These are phyloP conservation scores for Aspergillus asperescens DNA, from an alignment of 495 filamentous ascomycete species.

Conservation along the genomic window DNA sequence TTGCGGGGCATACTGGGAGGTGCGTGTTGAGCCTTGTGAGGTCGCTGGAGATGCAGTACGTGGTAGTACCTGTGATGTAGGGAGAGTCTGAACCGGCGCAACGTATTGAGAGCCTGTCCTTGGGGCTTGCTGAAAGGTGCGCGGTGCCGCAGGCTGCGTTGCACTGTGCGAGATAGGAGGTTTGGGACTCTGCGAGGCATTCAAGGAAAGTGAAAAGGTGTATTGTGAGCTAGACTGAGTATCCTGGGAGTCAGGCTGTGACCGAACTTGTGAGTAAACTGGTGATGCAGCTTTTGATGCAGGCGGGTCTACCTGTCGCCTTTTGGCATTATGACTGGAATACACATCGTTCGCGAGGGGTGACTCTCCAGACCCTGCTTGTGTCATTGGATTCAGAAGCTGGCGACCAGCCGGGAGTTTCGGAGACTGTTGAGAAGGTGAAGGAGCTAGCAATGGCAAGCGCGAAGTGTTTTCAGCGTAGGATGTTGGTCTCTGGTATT, in stretches of 20 bases:
- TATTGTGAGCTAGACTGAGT: neutral
- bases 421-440: conserved; percentile 3
- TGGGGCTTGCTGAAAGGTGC: neutral
- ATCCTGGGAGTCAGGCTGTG: neutral
- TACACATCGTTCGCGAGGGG: neutral
- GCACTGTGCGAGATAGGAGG: neutral
- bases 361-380: neutral
- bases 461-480: neutral
- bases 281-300: neutral
- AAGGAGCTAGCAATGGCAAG: neutral
- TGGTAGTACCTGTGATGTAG: neutral
- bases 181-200: neutral
- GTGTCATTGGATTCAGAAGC: neutral
- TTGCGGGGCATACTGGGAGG: neutral
- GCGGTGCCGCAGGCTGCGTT: neutral
- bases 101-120: neutral
- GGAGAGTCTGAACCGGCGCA: neutral
- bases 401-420: neutral
- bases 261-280: neutral
- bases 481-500: neutral
- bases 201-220: neutral
- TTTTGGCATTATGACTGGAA: conserved; percentile 3
- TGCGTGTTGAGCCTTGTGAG: neutral
- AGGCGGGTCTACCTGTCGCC: conserved; percentile 3
- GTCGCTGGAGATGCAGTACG: neutral